These are phyloP conservation scores for Euphorbia tirucalli DNA, from an alignment of 345 rosid species.

Conservation along the genomic window DNA sequence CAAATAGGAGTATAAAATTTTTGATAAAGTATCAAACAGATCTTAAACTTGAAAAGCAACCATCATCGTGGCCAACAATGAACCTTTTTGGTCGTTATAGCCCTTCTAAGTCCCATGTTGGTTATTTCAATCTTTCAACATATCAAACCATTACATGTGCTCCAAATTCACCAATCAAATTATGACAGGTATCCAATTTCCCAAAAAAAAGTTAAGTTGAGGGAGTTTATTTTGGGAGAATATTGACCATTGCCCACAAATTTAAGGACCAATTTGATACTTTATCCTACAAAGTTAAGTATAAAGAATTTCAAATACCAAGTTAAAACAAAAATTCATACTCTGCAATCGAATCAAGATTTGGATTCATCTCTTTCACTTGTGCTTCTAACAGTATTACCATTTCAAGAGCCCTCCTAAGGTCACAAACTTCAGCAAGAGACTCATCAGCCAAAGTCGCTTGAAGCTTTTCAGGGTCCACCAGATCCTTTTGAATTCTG, in stretches of 20 bases:
- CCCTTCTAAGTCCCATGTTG: too few species aligned
- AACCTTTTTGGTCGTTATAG: not conserved
- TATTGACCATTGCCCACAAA: not conserved
- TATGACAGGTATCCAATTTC: not conserved
- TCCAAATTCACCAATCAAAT: not conserved
- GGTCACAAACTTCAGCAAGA: conserved; percentile 54
- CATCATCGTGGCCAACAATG: not conserved
- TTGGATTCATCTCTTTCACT: conserved; percentile 90
- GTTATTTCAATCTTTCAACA: too few species aligned
- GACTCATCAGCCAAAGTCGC: conserved; percentile 56
- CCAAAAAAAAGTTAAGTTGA: not conserved
- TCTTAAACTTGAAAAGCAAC: not conserved
- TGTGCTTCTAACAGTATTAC: conserved; percentile 79
- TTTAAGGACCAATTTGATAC: not conserved
- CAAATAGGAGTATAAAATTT: not conserved
- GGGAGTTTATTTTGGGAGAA: not conserved
- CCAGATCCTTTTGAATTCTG: conserved; percentile 90
- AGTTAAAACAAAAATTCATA: conserved; percentile 31
- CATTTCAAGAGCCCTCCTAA: conserved; percentile 76
- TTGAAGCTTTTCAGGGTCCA: conserved; percentile 88
- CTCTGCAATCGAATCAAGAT: conserved; percentile 96
- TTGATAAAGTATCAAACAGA: not conserved
- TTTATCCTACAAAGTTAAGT: not conserved
- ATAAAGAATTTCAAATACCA: not conserved
- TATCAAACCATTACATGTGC: not conserved